These are phyloP conservation scores for Polytrichum commune DNA, from an alignment of 225 moss, liverwort and hornwort species.

Conservation along the genomic window DNA sequence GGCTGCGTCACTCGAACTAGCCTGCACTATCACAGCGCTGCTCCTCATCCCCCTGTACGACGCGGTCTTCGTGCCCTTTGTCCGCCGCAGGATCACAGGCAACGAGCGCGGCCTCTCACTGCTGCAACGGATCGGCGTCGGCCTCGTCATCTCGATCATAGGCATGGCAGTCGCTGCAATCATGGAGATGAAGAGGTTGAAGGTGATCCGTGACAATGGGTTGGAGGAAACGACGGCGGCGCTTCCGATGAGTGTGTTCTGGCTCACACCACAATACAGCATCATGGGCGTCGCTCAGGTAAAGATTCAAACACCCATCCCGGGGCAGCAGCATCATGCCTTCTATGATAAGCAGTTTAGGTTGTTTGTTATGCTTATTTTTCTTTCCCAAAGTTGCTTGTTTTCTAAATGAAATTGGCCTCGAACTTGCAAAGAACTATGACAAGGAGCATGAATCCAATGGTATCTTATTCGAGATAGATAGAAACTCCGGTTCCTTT, in stretches of 20 bases:
- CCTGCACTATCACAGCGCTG: constrained; percentile 26
- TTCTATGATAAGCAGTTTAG: not conserved
- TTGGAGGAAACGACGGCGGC: constrained; percentile 17
- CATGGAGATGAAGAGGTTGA: constrained; percentile 40
- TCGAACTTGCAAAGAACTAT: too few species aligned
- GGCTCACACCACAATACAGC: constrained; percentile 58
- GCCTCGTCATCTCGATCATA: constrained; percentile 37
- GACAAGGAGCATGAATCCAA: too few species aligned
- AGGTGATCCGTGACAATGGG: constrained; percentile 16
- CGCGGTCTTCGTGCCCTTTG: constrained; percentile 28
- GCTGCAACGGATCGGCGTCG: constrained; percentile 59
- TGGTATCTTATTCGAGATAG: too few species aligned
- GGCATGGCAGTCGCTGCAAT: constrained; percentile 46
- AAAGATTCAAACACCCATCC: not conserved
- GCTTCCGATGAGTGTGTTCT: constrained; percentile 42
- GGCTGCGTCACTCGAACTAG: constrained; percentile 37
- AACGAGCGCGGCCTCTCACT: constrained; percentile 51
- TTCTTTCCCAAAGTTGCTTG: not conserved
- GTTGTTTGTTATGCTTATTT: not conserved
- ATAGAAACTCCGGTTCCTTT: too few species aligned
- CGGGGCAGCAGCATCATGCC: not conserved
- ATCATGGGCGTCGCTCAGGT: constrained; percentile 53
- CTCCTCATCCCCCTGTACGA: constrained; percentile 43
- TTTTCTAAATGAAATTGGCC: too few species aligned
- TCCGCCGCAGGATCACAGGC: constrained; percentile 25